Conservation (phyloP, 2,329 filamentous ascomycete genomes). For the Penicillium verrucosum region DNA sequence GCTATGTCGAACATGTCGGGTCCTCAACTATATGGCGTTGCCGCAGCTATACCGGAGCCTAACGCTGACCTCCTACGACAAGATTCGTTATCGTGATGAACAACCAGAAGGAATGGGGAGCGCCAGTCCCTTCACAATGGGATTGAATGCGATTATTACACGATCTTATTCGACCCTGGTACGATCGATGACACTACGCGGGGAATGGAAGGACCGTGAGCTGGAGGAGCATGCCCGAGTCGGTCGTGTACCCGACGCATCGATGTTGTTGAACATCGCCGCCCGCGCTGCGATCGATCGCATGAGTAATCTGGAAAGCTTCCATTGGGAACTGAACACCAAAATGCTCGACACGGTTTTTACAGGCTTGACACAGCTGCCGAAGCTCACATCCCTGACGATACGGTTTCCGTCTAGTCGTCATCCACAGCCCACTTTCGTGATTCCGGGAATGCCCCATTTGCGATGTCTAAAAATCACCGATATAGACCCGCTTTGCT, state of each 20-base stretch:
- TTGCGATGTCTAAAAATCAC: slow-evolving; percentile 53
- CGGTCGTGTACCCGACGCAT: slow-evolving; percentile 60
- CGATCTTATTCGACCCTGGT: slow-evolving; percentile 54
- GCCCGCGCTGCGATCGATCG: slow-evolving; percentile 58
- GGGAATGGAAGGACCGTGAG: slow-evolving; percentile 57
- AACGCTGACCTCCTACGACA: slow-evolving; percentile 56
- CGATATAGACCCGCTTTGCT: slow-evolving; percentile 62
- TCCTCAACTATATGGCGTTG: slow-evolving; percentile 63
- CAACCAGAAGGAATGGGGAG: slow-evolving; percentile 60
- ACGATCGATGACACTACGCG: slow-evolving; percentile 50
- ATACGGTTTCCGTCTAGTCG: slow-evolving; percentile 56
- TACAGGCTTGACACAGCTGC: slow-evolving; percentile 51
- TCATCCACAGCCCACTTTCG: slow-evolving; percentile 55
- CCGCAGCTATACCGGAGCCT: slow-evolving; percentile 59
- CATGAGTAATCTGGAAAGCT: slow-evolving; percentile 54
- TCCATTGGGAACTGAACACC: slow-evolving; percentile 61
- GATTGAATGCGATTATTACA: slow-evolving; percentile 60
- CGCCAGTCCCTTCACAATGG: slow-evolving; percentile 62
- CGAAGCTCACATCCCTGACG: slow-evolving; percentile 52
- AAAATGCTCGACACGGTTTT: slow-evolving; percentile 60
- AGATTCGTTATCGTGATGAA: slow-evolving; percentile 57
- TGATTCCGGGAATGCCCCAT: slow-evolving; percentile 57
- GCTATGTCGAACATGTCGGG: slow-evolving; percentile 57
- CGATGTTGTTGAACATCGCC: slow-evolving; percentile 61
- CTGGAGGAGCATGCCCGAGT: slow-evolving; percentile 56